Evolutionary conservation across 345 rosid species (phyloP), one percentile per base, ranked within the genome.

Genomic region (Euphorbia tirucalli): DNA sequence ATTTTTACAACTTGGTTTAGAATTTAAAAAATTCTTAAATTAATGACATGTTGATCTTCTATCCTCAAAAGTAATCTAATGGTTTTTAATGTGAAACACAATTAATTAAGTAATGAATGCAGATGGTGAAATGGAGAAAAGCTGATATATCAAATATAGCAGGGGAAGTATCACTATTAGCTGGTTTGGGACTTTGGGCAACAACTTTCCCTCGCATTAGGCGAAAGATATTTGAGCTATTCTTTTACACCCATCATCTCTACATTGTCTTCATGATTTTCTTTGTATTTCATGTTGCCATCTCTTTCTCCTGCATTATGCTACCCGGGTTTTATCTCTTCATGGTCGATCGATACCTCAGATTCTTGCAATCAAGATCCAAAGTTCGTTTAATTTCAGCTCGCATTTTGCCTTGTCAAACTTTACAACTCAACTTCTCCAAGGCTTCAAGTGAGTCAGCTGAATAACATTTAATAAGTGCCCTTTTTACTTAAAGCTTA

Each of bases 281-380:
- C 85, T 90, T 81, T 75, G 41, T 89, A 25, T 77, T 88, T 30
- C 97, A 92, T 61, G 88, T 90, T 37, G 87, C 91, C 75, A 71
- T 87, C 75, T n/a, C 74, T 39, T 87, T 65, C 79, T 24, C 91
- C 15, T 83, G 79, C 77, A 81, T 81, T 2, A 83, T 83, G 85
- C 86, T 92, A 60, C 94, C 97, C 19, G 88, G 92, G 24, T 90
- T 92, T 76, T 90, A 84, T 83, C 93, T 92, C 73, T 92, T 92
- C 83, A 11, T 87, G 68, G 80, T 92, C 52, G 96, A 90, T 67
- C 94, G 96, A 46, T 90, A 71, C 83, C 72, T 92, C 21, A 73
- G 97, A 74, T 85, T 90, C 81, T 79, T 92, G 11, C 97, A 92
- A 78, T 92, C 96, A 31, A 81, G 87, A 16, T 78, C 64, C 24